These are phyloP conservation scores for Hanseniaspora thailandica DNA, from an alignment of 805 yeast genomes.

Conservation along the genomic window DNA sequence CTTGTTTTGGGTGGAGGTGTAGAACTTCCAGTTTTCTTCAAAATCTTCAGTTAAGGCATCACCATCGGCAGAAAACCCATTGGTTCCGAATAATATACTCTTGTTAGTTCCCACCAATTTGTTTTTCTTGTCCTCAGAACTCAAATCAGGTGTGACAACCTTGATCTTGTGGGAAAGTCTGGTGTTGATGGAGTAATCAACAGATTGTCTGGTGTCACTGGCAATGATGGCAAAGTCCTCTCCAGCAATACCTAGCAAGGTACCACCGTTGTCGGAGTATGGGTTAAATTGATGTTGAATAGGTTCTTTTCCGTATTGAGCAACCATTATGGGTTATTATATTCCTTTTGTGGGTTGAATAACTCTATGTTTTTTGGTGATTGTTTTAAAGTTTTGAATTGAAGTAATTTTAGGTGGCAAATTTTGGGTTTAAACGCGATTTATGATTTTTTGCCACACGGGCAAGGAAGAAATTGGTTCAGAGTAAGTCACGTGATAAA, in stretches of 20 bases:
- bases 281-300: conserved; percentile 91
- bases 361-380: neutral
- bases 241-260: conserved; percentile 94
- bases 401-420: neutral
- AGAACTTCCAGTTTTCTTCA: conserved; percentile 63
- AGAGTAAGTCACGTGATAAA: no score
- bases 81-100: conserved; percentile 74
- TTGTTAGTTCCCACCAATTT: conserved; percentile 85
- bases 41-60: conserved; percentile 70
- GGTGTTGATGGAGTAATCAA: conserved; percentile 86
- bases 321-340: neutral
- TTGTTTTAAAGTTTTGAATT: neutral
- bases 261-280: conserved; percentile 91
- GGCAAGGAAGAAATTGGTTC: no score
- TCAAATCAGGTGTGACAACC: conserved; percentile 3
- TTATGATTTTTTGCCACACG: no score
- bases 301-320: conserved; percentile 33
- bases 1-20: conserved; percentile 71
- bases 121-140: conserved; percentile 47
- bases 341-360: neutral
- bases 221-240: conserved; percentile 94
- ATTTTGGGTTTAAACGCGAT: no score
- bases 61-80: conserved; percentile 95
- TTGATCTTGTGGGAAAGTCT: conserved; percentile 30
- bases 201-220: conserved; percentile 95